These are phyloP conservation scores for Ogataea methylovora DNA, from an alignment of 805 yeast species.

Conservation along the genomic window DNA sequence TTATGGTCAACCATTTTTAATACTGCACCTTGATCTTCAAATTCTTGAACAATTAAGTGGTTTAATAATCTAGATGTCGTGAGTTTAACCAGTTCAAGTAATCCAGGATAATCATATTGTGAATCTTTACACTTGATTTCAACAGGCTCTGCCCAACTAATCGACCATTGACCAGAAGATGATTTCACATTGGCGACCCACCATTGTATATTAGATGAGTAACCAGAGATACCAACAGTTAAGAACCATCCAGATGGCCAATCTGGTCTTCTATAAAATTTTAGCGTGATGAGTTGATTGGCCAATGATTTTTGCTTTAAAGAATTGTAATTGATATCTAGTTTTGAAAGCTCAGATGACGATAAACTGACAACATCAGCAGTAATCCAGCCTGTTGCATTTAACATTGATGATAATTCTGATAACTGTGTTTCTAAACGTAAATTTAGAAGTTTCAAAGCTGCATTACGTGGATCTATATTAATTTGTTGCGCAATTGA, in stretches of 20 bases:
- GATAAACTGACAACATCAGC: conserved; percentile 45
- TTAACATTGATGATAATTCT: conserved; percentile 48
- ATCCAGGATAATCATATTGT: conserved; percentile 23
- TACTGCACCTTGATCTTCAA: conserved; percentile 31
- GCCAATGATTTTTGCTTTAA: conserved; percentile 15
- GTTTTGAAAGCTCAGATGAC: conserved; percentile 34
- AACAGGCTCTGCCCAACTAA: conserved; percentile 41
- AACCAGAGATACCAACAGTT: conserved; percentile 29
- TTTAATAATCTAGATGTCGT: conserved; percentile 43
- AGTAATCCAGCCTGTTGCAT: conserved; percentile 64
- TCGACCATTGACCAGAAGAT: conserved; percentile 44
- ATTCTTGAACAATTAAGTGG: conserved; percentile 45
- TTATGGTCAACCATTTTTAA: conserved; percentile 22
- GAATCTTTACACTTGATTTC: conserved; percentile 5
- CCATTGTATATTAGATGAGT: conserved; percentile 33
- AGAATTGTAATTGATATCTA: conserved; percentile 26
- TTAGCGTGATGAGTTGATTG: conserved; percentile 15
- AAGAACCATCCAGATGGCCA: conserved; percentile 57
- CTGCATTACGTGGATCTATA: conserved; percentile 16
- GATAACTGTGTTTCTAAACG: conserved; percentile 40
- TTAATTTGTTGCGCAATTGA: conserved; percentile 25
- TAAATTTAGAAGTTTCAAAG: conserved; percentile 33
- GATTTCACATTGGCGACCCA: conserved; percentile 47
- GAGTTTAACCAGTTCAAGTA: conserved; percentile 30
- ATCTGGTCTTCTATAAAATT: conserved; percentile 38